These are phyloP conservation scores for Ganoderma meredithae DNA, from an alignment of 1,284 basidiomycete genomes.

Conservation along the genomic window DNA sequence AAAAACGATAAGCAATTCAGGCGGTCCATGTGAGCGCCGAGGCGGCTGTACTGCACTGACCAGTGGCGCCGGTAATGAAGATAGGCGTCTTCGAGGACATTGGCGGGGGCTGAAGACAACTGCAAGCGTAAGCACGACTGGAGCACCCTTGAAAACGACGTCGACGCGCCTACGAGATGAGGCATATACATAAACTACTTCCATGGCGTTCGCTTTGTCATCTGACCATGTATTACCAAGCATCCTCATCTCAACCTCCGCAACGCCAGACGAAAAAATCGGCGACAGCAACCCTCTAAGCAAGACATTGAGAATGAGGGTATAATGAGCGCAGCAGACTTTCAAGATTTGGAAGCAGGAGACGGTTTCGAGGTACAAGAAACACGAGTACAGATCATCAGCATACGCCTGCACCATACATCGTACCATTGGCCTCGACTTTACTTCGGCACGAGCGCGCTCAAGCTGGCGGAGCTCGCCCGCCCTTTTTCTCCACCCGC, in stretches of 20 bases:
- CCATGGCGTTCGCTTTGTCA: neutral
- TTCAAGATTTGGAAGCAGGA: slow-evolving; percentile 26
- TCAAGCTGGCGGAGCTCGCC: slow-evolving; percentile 38
- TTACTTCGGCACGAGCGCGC: slow-evolving; percentile 2
- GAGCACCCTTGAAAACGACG: neutral
- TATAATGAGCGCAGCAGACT: slow-evolving; percentile 8
- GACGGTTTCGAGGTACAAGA: slow-evolving; percentile 26
- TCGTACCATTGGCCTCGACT: slow-evolving; percentile 9
- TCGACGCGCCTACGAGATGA: neutral
- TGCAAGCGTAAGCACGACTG: neutral
- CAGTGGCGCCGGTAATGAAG: slow-evolving; percentile 35
- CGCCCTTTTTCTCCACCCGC: slow-evolving; percentile 80
- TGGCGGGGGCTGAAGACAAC: neutral
- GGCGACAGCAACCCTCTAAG: too few relatives aligned
- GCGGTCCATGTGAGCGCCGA: too few relatives aligned
- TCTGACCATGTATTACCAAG: neutral
- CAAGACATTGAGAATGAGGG: neutral
- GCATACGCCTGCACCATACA: slow-evolving; percentile 12
- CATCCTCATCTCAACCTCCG: neutral
- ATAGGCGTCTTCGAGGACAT: slow-evolving; percentile 24
- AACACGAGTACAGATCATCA: slow-evolving; percentile 17
- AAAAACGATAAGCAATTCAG: too few relatives aligned
- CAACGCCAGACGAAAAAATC: too few relatives aligned
- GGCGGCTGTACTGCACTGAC: slow-evolving; percentile 12
- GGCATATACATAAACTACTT: neutral